Evolutionary conservation across 208 protist species (phyloP), one percentile per base, ranked within the genome.

Genomic region (Crithidia acanthocephali): DNA sequence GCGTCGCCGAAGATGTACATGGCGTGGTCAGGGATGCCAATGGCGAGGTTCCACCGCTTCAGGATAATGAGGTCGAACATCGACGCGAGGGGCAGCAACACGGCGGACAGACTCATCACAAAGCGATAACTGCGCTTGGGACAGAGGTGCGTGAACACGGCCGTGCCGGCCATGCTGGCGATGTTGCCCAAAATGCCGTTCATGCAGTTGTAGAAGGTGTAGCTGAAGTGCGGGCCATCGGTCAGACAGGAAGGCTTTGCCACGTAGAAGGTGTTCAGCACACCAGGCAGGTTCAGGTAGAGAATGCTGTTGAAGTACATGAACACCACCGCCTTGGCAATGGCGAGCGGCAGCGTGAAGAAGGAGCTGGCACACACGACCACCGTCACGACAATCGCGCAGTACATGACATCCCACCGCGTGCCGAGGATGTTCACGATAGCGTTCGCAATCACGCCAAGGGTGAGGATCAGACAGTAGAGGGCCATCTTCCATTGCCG

Each of bases 1-100:
- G 72, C 75, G 50, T 93, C 78, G 28, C 87, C 87, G 20, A 91
- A 47, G 37, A 93, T 73, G 78, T 86, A 95, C 68, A 87, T 79
- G 56, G 76, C 75, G 45, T 85, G 60, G 58, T 92, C 87, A 33
- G 76, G 79, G 40, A 88, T 79, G 37, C 76, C 64, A 32, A 76
- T 72, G n/a, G 66, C 33, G 0, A 72, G n/a, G 75, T 91, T 91
- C 85, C 85, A 91, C 32, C 87, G 81, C 72, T 86, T 70, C 47
- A 90, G 66, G 30, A 92, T 85, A 64, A 88, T 82, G 23, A 92
- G 30, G 57, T 92, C 87, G 63, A 88, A 84, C 32, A 88, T 58
- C 10, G 72, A 83, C 40, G 63, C 84, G n/a, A 84, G 30, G 23
- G 84, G 74, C 23, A 81, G 52, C 37, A 90, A 35, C 22, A 86